phyloP scores from a whole-genome alignment of 192 early-diverging fungal genomes.

The Backusella sp. region DNA sequence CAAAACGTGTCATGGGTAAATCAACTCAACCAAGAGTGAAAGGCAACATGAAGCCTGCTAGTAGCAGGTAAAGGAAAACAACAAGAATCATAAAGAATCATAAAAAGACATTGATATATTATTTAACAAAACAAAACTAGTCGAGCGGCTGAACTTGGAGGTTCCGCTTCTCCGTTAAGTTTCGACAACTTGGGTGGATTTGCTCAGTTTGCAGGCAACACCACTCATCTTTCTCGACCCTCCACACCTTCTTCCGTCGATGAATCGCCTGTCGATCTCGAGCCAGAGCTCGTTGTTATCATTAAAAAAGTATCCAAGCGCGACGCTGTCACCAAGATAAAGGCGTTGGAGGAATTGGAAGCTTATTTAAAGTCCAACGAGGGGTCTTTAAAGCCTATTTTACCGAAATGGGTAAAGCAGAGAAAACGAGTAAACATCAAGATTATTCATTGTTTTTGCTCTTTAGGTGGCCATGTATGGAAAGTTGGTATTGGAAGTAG shows the following conservation, averaged over 20 bases:
- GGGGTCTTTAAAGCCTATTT: slow-evolving; percentile 18
- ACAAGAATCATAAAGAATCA: background rate
- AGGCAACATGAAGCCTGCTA: slow-evolving; percentile 82
- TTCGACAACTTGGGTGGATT: slow-evolving; percentile 62
- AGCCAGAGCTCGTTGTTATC: slow-evolving; percentile 64
- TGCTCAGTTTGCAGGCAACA: slow-evolving; percentile 59
- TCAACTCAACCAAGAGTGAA: slow-evolving; percentile 72
- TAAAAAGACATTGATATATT: slow-evolving; percentile 20
- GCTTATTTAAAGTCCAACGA: slow-evolving; percentile 55
- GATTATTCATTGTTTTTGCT: slow-evolving; percentile 17
- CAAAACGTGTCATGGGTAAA: slow-evolving; percentile 37
- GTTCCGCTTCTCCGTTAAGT: slow-evolving; percentile 36
- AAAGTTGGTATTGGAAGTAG: slow-evolving; percentile 71
- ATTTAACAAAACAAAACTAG: slow-evolving; percentile 20
- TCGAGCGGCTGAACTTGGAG: slow-evolving; percentile 61
- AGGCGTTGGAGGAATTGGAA: slow-evolving; percentile 82
- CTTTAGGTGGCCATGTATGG: slow-evolving; percentile 62
- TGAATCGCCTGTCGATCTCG: slow-evolving; percentile 36
- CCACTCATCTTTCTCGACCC: slow-evolving; percentile 29
- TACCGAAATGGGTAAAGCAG: slow-evolving; percentile 47
- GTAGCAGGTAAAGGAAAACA: slow-evolving; percentile 66
- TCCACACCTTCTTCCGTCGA: slow-evolving; percentile 35
- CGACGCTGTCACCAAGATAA: slow-evolving; percentile 84
- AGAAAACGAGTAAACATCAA: slow-evolving; percentile 28
- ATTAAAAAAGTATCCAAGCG: slow-evolving; percentile 85